Conservation (phyloP, 768 basidiomycete genomes). For the Leccinum sublutescens region DNA sequence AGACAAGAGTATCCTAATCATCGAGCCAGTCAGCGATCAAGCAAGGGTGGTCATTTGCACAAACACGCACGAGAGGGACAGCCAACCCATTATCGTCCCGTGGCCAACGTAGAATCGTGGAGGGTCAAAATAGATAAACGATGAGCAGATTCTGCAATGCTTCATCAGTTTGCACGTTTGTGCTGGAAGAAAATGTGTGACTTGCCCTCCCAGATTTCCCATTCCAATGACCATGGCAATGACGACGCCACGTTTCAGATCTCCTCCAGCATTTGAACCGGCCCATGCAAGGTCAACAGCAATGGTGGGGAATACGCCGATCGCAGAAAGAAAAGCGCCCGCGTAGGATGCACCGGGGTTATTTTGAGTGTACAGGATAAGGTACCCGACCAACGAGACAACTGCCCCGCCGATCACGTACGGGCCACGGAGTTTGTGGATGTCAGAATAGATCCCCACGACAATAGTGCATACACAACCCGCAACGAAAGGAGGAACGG, state of each 20-base stretch:
- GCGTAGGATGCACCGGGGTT: slow-evolving; percentile 35
- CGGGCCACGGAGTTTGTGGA: slow-evolving; percentile 43
- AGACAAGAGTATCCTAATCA: slow-evolving; percentile 40
- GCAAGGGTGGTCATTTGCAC: slow-evolving; percentile 13
- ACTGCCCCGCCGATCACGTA: slow-evolving; percentile 44
- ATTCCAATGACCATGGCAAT: slow-evolving; percentile 54
- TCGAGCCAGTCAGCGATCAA: slow-evolving; percentile 27
- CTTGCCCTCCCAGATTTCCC: slow-evolving; percentile 54
- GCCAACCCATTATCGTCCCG: slow-evolving; percentile 36
- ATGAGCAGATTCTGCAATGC: slow-evolving; percentile 37
- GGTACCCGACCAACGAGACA: slow-evolving; percentile 50
- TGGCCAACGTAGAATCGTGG: slow-evolving; percentile 40
- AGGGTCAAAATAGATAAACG: slow-evolving; percentile 40
- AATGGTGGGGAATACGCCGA: slow-evolving; percentile 53
- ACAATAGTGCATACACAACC: slow-evolving; percentile 45
- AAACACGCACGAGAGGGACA: slow-evolving; percentile 27
- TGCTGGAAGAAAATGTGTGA: slow-evolving; percentile 14
- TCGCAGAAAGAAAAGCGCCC: slow-evolving; percentile 49
- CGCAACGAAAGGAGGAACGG: slow-evolving; percentile 48
- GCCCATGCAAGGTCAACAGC: slow-evolving; percentile 53
- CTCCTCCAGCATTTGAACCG: slow-evolving; percentile 54
- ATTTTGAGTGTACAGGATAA: slow-evolving; percentile 41
- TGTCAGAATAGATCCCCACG: slow-evolving; percentile 44
- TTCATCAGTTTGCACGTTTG: slow-evolving; percentile 4
- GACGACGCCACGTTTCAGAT: slow-evolving; percentile 49